Conservation (phyloP, 2,329 filamentous ascomycete species). For the Grosmannia huntii region DNA sequence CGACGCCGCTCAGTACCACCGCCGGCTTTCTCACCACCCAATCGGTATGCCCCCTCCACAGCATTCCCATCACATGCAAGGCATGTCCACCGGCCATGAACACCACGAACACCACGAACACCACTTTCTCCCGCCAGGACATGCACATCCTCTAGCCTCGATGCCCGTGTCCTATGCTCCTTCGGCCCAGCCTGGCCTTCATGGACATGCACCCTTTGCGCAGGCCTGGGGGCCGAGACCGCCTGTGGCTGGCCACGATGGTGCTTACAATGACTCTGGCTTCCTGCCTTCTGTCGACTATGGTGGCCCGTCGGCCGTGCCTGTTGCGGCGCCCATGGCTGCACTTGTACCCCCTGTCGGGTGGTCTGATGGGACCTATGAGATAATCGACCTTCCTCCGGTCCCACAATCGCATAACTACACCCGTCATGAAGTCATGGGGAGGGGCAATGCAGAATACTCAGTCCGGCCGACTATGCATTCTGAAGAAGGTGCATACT, state of each 20-base stretch:
- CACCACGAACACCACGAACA: not conserved
- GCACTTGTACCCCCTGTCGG: not conserved
- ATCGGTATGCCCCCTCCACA: not conserved
- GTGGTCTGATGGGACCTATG: not conserved
- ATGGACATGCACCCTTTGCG: not conserved
- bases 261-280: not conserved
- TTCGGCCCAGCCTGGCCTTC: not conserved
- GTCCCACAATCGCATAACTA: not conserved
- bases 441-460: not conserved
- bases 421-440: not conserved
- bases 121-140: not conserved
- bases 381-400: not conserved
- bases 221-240: not conserved
- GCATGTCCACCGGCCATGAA: not conserved
- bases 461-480: not conserved
- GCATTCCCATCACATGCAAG: not conserved
- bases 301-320: not conserved
- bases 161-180: not conserved
- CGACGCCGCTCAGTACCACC: not conserved
- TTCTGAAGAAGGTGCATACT: slow-evolving; percentile 26
- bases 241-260: not conserved
- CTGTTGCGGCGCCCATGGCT: not conserved
- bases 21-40: not conserved
- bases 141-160: not conserved
- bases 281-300: not conserved